Evolutionary conservation across 257 asterid species (phyloP), one percentile per base, ranked within the genome.

Genomic region (Asclepias syriaca): DNA sequence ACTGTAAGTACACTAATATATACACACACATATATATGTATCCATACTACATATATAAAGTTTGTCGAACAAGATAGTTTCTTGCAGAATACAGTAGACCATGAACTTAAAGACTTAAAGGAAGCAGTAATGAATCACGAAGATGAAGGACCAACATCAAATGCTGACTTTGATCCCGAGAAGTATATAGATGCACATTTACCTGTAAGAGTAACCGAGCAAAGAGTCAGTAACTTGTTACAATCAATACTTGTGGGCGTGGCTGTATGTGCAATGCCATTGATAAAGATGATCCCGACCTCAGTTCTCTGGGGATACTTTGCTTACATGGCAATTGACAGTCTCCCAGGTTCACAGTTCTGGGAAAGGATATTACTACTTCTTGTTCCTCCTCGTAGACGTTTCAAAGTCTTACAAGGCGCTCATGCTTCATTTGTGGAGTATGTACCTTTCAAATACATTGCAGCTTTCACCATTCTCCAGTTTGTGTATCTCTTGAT

Each of bases 251-350:
- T 95, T 0, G 95, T 95, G 63, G 99, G 96, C 39, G 65, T 87
- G 8, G 77, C 90, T 10, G 80, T 90, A 21, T 86, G 91, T 70
- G 87, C 83, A 14, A 83, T 90, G 81, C 99, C 98, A 12, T 80
- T 91, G 66, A 85, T 95, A 66, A 88, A 74, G 81, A 80, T 69
- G 94, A 92, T 92, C 65, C 99, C 99, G 9, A 90, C 97, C 65
- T 95, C 99, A 0, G 98, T 92, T 70, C 84, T 92, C 69, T 92
- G 98, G 99, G 98, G 99, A 53, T 95, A 92, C 84, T 95, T 95
- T 48, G 99, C 99, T 40, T 95, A 95, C 86, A 95, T 95, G 99
- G 98, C 99, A 49, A 87, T 89, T 8, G 99, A 95, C 66, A 92
- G 98, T 78, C 97, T 95, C 65, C 97, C 97, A 0, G 99, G 99